These are phyloP conservation scores for Dactylorhiza incarnata DNA, from an alignment of 106 monocot species.

Conservation along the genomic window DNA sequence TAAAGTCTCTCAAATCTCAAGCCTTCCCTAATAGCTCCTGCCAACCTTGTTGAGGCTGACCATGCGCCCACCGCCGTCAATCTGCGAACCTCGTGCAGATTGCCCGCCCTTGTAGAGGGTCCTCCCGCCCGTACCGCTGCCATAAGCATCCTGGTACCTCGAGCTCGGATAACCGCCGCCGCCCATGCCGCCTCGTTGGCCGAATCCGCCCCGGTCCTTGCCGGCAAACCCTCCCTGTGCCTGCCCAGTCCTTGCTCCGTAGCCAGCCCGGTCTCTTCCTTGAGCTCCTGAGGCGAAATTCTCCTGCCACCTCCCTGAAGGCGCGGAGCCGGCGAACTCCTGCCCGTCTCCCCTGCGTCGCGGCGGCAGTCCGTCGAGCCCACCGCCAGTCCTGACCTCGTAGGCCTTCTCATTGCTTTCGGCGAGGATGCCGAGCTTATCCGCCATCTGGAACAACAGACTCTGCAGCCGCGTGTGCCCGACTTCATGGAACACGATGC, in stretches of 20 bases:
- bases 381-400: slow-evolving; percentile 77
- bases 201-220: slow-evolving; percentile 17
- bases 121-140: slow-evolving; percentile 10
- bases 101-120: slow-evolving; percentile 21
- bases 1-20: neutral
- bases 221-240: slow-evolving; percentile 23
- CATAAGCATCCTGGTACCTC: slow-evolving; percentile 59
- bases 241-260: slow-evolving; percentile 21
- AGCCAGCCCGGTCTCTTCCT: slow-evolving; percentile 31
- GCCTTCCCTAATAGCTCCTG: slow-evolving; percentile 19
- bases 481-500: slow-evolving; percentile 75
- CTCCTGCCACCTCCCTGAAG: slow-evolving; percentile 73
- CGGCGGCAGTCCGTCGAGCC: slow-evolving; percentile 65
- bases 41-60: slow-evolving; percentile 59
- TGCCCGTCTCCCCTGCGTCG: slow-evolving; percentile 55
- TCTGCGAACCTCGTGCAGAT: slow-evolving; percentile 19
- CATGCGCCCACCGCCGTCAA: slow-evolving; percentile 40
- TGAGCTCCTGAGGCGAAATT: slow-evolving; percentile 33
- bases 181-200: slow-evolving; percentile 6
- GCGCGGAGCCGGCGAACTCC: slow-evolving; percentile 29
- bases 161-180: slow-evolving; percentile 30
- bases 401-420: slow-evolving; percentile 89
- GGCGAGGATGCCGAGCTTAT: slow-evolving; percentile 72
- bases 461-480: slow-evolving; percentile 75
- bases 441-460: slow-evolving; percentile 78